phyloP scores from a whole-genome alignment of 164 flowering plant genomes.

The Piper longum region DNA sequence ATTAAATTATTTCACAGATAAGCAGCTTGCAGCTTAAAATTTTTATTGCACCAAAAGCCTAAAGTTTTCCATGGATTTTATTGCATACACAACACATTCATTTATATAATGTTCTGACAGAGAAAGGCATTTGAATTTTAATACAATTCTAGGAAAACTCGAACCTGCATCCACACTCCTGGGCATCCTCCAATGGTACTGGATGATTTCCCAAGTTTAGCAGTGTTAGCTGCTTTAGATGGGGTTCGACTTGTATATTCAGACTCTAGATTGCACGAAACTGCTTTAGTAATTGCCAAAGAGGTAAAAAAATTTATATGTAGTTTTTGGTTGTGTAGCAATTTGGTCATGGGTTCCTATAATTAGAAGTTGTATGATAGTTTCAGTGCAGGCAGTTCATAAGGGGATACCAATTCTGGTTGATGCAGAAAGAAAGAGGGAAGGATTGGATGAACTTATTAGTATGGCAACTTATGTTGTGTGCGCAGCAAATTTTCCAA shows the following conservation, averaged over 20 bases:
- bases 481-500: conserved; percentile 79
- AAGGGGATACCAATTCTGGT: conserved; percentile 61
- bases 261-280: conserved; percentile 65
- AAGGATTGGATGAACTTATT: conserved; percentile 78
- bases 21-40: too few relatives aligned
- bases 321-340: background rate
- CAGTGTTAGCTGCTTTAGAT: conserved; percentile 42
- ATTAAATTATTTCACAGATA: too few relatives aligned
- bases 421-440: conserved; percentile 78
- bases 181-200: conserved; percentile 75
- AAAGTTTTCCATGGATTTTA: too few relatives aligned
- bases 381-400: conserved; percentile 56
- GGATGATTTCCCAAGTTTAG: conserved; percentile 45
- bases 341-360: conserved; percentile 1
- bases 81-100: too few relatives aligned
- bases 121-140: background rate
- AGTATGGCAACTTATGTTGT: conserved; percentile 45
- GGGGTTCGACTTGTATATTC: conserved; percentile 53
- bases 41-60: too few relatives aligned
- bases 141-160: conserved; percentile 59
- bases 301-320: conserved; percentile 36
- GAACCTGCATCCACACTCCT: conserved; percentile 83
- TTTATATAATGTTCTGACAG: too few relatives aligned
- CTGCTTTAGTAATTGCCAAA: conserved; percentile 56
- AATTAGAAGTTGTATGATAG: conserved; percentile 8